These are phyloP conservation scores for Fonsecaea pedrosoi DNA, from an alignment of 2,329 filamentous ascomycete genomes.

Conservation along the genomic window DNA sequence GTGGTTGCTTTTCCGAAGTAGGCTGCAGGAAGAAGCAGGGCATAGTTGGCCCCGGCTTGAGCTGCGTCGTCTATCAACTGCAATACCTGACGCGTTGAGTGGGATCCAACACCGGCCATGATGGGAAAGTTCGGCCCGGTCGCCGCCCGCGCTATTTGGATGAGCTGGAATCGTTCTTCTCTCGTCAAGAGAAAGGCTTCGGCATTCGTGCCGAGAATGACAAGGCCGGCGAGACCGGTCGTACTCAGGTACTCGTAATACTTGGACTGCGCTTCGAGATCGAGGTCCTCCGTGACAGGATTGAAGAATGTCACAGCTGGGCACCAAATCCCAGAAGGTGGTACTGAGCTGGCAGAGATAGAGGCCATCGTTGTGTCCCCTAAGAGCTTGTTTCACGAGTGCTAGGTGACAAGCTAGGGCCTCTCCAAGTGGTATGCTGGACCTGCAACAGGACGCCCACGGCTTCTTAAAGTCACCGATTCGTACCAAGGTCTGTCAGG, in stretches of 20 bases:
- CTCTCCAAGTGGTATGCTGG: too few species aligned
- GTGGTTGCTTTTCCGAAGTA: slow-evolving; percentile 70
- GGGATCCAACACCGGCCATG: slow-evolving; percentile 68
- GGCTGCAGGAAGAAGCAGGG: slow-evolving; percentile 65
- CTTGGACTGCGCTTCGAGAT: slow-evolving; percentile 55
- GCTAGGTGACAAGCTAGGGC: too few species aligned
- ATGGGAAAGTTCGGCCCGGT: slow-evolving; percentile 61
- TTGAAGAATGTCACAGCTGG: slow-evolving; percentile 63
- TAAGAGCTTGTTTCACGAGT: background rate
- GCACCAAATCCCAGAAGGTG: slow-evolving; percentile 41
- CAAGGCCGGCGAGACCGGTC: slow-evolving; percentile 59
- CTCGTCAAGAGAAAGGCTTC: slow-evolving; percentile 64
- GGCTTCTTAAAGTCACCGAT: too few species aligned
- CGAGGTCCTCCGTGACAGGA: slow-evolving; percentile 55
- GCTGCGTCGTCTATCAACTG: slow-evolving; percentile 65
- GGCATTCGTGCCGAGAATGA: slow-evolving; percentile 62
- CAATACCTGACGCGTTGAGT: slow-evolving; percentile 68
- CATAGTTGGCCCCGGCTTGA: slow-evolving; percentile 67
- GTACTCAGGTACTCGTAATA: slow-evolving; percentile 60
- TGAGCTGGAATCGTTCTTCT: slow-evolving; percentile 63
- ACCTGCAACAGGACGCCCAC: too few species aligned
- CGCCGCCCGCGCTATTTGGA: slow-evolving; percentile 60
- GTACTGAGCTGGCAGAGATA: slow-evolving; percentile 50
- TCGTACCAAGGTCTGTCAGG: too few species aligned
- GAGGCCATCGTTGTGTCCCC: background rate